Conservation (phyloP, 345 rosid genomes). For the Leavenworthia alabamica region DNA sequence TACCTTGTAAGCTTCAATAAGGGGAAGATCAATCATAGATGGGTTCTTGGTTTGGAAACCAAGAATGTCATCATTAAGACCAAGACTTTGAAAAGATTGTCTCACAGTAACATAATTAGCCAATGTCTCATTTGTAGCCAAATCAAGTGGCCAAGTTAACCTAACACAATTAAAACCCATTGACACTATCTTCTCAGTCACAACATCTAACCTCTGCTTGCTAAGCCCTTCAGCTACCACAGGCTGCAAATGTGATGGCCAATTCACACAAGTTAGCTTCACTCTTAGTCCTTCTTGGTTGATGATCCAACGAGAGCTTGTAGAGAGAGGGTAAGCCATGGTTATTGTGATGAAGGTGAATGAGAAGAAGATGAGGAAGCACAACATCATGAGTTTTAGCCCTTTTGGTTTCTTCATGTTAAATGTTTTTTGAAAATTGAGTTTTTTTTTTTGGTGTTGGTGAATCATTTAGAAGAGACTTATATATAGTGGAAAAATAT, state of each 20-base stretch:
- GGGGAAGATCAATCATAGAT: slow-evolving; percentile 59
- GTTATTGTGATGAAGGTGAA: neutral
- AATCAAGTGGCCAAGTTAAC: slow-evolving; percentile 56
- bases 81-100: slow-evolving; percentile 50
- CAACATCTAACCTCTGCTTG: slow-evolving; percentile 46
- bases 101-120: slow-evolving; percentile 46
- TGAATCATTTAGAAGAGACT: slow-evolving; percentile 17
- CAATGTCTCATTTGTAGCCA: slow-evolving; percentile 47
- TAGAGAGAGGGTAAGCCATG: slow-evolving; percentile 43
- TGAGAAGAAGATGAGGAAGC: neutral
- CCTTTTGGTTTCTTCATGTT: slow-evolving; percentile 15
- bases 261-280: slow-evolving; percentile 63
- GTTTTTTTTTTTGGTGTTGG: neutral
- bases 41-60: slow-evolving; percentile 69
- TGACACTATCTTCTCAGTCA: slow-evolving; percentile 31
- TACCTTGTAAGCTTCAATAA: slow-evolving; percentile 68
- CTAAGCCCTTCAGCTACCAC: slow-evolving; percentile 69
- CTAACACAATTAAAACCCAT: slow-evolving; percentile 66
- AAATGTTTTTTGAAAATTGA: neutral
- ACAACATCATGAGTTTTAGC: slow-evolving; percentile 5
- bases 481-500: neutral
- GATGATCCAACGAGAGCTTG: slow-evolving; percentile 48
- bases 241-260: slow-evolving; percentile 57
- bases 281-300: slow-evolving; percentile 42
- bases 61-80: slow-evolving; percentile 44